Evolutionary conservation across 108 stramenopile species (phyloP).

Genomic region (Cylindrotheca closterium): DNA sequence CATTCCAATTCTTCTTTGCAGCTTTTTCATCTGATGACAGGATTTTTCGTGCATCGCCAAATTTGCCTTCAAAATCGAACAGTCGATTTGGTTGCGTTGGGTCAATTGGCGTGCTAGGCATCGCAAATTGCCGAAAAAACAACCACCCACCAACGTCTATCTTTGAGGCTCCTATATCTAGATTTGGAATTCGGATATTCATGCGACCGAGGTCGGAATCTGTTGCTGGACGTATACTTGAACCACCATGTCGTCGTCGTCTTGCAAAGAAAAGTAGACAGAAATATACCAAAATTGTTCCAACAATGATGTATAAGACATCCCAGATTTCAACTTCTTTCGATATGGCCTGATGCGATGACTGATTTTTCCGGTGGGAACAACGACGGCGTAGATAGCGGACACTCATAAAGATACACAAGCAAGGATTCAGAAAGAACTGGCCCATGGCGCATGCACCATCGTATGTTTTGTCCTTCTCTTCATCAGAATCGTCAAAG

Average conservation of each 20-base stretch:
- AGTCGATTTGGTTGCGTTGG: background rate
- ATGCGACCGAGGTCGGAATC: conserved; percentile 12
- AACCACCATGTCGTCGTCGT: background rate
- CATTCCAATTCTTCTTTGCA: conserved; percentile 10
- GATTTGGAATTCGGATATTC: conserved; percentile 10
- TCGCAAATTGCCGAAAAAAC: conserved; percentile 11
- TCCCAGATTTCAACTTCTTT: background rate
- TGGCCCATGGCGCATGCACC: conserved; percentile 33
- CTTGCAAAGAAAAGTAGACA: background rate
- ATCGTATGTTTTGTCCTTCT: conserved; percentile 13
- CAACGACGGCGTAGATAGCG: background rate
- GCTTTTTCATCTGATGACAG: conserved; percentile 6
- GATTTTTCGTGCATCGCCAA: conserved; percentile 3
- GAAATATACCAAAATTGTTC: background rate
- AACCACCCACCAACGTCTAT: conserved; percentile 32
- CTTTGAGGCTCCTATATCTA: background rate
- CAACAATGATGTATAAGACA: background rate
- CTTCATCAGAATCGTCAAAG: conserved; percentile 23
- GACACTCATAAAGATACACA: conserved; percentile 14
- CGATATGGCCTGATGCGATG: background rate
- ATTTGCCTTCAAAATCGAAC: background rate
- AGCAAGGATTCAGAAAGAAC: conserved; percentile 42
- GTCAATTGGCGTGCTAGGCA: conserved; percentile 3
- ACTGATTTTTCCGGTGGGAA: conserved; percentile 1
- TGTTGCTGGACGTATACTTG: conserved; percentile 9